phyloP scores from a whole-genome alignment of 805 yeast genomes.

The Yamadazyma tumulicola region DNA sequence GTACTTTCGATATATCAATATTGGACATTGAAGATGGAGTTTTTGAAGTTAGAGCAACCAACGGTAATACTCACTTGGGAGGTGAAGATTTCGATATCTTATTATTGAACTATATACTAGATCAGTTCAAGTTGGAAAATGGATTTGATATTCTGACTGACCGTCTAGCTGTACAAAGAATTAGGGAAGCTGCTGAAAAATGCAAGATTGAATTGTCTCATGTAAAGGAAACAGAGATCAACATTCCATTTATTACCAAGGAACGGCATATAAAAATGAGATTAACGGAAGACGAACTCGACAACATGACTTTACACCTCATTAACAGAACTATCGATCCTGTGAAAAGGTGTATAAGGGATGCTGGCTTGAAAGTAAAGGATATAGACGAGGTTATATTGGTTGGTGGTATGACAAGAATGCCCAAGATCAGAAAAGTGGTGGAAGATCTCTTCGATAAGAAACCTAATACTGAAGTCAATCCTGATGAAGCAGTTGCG shows the following conservation, averaged over 20 bases:
- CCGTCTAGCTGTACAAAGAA: constrained; percentile 64
- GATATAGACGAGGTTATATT: constrained; percentile 73
- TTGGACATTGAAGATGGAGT: constrained; percentile 78
- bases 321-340: constrained; percentile 69
- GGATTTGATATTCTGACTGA: constrained; percentile 48
- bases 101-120: constrained; percentile 54
- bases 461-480: constrained; percentile 67
- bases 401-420: constrained; percentile 89
- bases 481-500: constrained; percentile 94
- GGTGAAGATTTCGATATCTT: constrained; percentile 83
- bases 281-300: constrained; percentile 66
- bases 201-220: constrained; percentile 75
- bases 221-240: constrained; percentile 56
- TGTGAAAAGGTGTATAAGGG: constrained; percentile 69
- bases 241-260: constrained; percentile 64
- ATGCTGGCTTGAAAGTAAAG: constrained; percentile 61
- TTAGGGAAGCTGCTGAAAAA: constrained; percentile 75
- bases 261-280: constrained; percentile 57
- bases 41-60: constrained; percentile 77
- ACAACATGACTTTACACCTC: constrained; percentile 60
- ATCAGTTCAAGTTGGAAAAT: constrained; percentile 51
- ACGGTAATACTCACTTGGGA: constrained; percentile 82
- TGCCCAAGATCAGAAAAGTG: constrained; percentile 71
- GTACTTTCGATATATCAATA: constrained; percentile 79
- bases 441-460: constrained; percentile 59